Evolutionary conservation across 257 asterid species (phyloP).

Genomic region (Lycium ferocissimum): DNA sequence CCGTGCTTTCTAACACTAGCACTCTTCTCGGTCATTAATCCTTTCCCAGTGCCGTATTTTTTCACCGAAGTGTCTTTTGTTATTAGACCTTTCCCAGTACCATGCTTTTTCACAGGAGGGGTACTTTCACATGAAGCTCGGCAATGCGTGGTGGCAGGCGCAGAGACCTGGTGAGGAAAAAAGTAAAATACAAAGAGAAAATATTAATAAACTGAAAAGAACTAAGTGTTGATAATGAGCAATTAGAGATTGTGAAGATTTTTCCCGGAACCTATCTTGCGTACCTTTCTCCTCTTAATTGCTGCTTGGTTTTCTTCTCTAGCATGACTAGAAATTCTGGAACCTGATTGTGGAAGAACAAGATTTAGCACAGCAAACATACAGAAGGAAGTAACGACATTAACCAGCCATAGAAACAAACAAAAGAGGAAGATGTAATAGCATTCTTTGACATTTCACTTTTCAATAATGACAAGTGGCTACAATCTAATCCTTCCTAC

Average conservation of each 20-base stretch:
- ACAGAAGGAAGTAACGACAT: background rate
- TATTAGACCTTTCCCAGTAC: constrained; percentile 80
- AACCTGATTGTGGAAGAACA: constrained; percentile 54
- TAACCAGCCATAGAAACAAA: background rate
- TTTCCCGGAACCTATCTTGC: constrained; percentile 12
- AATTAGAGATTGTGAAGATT: background rate
- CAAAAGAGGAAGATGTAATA: background rate
- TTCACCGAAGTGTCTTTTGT: constrained; percentile 47
- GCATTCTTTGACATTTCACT: background rate
- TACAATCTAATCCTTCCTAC: background rate
- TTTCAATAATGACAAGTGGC: constrained; percentile 9
- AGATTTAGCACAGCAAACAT: constrained; percentile 28
- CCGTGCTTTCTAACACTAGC: constrained; percentile 54
- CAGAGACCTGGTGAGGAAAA: constrained; percentile 51
- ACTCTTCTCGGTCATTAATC: constrained; percentile 49
- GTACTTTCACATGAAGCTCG: constrained; percentile 46
- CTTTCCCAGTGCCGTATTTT: constrained; percentile 68
- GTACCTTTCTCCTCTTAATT: constrained; percentile 79
- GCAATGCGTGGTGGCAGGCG: constrained; percentile 48
- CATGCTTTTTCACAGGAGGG: constrained; percentile 49
- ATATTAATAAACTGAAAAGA: constrained; percentile 18
- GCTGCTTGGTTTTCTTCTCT: constrained; percentile 53
- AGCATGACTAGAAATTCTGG: constrained; percentile 47
- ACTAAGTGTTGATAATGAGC: background rate
- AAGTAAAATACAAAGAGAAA: constrained; percentile 29